phyloP scores from a whole-genome alignment of 768 basidiomycete species.

The Serpula lacrymans region DNA sequence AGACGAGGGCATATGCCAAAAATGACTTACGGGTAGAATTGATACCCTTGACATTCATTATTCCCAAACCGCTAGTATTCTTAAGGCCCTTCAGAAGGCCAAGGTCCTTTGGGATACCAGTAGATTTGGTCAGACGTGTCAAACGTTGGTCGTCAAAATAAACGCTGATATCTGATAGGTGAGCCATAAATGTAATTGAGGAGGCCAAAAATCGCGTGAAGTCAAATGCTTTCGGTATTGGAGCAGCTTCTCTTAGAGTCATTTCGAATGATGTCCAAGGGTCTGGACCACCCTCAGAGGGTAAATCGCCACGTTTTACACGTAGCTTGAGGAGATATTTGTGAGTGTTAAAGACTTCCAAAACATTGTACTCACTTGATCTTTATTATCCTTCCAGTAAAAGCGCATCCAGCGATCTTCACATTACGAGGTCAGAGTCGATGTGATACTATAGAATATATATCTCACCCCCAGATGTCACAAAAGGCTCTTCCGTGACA shows the following conservation, averaged over 20 bases:
- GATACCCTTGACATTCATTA: slow-evolving; percentile 70
- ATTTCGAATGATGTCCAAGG: slow-evolving; percentile 91
- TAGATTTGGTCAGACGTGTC: slow-evolving; percentile 60
- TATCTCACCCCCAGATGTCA: slow-evolving; percentile 67
- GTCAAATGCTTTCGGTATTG: slow-evolving; percentile 82
- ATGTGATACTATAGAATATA: slow-evolving; percentile 1
- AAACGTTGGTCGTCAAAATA: slow-evolving; percentile 79
- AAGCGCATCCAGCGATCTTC: slow-evolving; percentile 91
- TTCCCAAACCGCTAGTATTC: slow-evolving; percentile 49
- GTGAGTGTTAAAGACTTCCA: background rate
- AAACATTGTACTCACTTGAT: slow-evolving; percentile 52
- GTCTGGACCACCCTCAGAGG: slow-evolving; percentile 32
- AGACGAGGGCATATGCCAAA: slow-evolving; percentile 1
- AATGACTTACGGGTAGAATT: slow-evolving; percentile 53
- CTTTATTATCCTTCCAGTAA: slow-evolving; percentile 92
- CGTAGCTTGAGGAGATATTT: slow-evolving; percentile 51
- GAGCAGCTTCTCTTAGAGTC: slow-evolving; percentile 73
- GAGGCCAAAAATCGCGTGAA: slow-evolving; percentile 87
- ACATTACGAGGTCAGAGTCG: slow-evolving; percentile 22
- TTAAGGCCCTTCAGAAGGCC: slow-evolving; percentile 56
- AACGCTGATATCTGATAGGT: slow-evolving; percentile 72
- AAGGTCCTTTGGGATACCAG: slow-evolving; percentile 48
- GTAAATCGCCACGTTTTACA: slow-evolving; percentile 72
- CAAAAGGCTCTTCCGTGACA: slow-evolving; percentile 79
- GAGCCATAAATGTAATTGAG: slow-evolving; percentile 89